Conservation (phyloP, 139 green algal genomes). For the Chlorella sp. region DNA sequence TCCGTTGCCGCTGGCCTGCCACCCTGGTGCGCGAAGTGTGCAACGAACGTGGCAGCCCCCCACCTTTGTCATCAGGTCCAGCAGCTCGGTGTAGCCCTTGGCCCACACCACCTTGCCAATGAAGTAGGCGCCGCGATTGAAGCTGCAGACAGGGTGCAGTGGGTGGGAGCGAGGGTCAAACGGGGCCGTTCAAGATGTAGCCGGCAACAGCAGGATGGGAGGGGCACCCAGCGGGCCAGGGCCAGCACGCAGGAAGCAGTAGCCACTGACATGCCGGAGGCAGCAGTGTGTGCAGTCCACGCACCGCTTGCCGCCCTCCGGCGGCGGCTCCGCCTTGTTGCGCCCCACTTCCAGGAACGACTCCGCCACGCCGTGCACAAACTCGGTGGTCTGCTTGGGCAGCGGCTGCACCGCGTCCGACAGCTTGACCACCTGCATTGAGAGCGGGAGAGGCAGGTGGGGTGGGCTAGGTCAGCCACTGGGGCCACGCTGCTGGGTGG, state of each 20-base stretch:
- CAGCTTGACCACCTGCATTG: constrained; percentile 92
- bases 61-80: constrained; percentile 78
- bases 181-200: too few species aligned
- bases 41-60: too few species aligned
- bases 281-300: neutral
- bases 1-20: too few species aligned
- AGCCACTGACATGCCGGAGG: too few species aligned
- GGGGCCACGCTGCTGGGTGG: too few species aligned
- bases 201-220: too few species aligned
- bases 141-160: neutral
- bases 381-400: constrained; percentile 87
- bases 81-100: constrained; percentile 99
- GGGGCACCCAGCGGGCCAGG: too few species aligned
- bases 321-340: constrained; percentile 47
- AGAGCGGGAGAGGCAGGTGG: too few species aligned
- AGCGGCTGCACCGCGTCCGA: constrained; percentile 96
- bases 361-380: constrained; percentile 96
- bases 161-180: too few species aligned
- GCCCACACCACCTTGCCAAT: constrained; percentile 96
- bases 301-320: constrained; percentile 27
- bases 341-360: constrained; percentile 89
- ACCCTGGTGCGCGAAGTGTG: too few species aligned
- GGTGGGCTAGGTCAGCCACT: too few species aligned
- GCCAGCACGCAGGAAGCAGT: too few species aligned
- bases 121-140: constrained; percentile 92